Evolutionary conservation across 2,329 filamentous ascomycete genomes (phyloP).

Genomic region (Aspergillus awamori): DNA sequence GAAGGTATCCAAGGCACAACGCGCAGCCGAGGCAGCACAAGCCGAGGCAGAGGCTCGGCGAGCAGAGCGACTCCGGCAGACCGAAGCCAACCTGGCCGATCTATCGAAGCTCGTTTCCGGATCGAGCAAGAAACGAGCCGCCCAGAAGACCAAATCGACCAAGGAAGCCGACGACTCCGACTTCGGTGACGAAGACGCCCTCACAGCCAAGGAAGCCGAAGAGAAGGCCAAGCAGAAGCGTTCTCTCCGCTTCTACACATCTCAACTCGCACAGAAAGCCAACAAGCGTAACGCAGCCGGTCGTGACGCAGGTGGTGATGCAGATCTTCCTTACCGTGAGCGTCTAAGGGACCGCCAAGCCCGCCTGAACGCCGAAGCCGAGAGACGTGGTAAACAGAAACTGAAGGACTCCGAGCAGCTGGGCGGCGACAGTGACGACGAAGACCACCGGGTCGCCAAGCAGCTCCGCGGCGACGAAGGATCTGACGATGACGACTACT

Average conservation of each 20-base stretch:
- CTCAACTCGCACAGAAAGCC: slow-evolving; percentile 92
- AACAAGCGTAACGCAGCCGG: slow-evolving; percentile 72
- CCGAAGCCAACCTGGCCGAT: slow-evolving; percentile 73
- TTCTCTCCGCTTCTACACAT: slow-evolving; percentile 95
- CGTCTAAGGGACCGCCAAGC: slow-evolving; percentile 82
- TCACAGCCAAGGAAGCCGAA: slow-evolving; percentile 76
- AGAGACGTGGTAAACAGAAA: slow-evolving; percentile 73
- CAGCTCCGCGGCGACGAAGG: slow-evolving; percentile 47
- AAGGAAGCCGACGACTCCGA: slow-evolving; percentile 70
- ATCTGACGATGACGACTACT: slow-evolving; percentile 65
- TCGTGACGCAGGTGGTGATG: slow-evolving; percentile 62
- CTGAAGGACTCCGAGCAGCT: slow-evolving; percentile 66
- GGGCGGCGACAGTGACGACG: slow-evolving; percentile 70
- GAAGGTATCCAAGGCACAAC: slow-evolving; percentile 53
- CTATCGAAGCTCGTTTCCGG: slow-evolving; percentile 64
- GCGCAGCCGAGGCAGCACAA: slow-evolving; percentile 56
- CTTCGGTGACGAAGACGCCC: slow-evolving; percentile 84
- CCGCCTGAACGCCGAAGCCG: slow-evolving; percentile 84
- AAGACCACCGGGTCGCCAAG: slow-evolving; percentile 59
- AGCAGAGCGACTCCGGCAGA: slow-evolving; percentile 56
- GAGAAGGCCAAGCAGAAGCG: slow-evolving; percentile 91
- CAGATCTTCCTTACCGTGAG: slow-evolving; percentile 78
- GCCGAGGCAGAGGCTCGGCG: slow-evolving; percentile 57
- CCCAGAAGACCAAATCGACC: slow-evolving; percentile 34
- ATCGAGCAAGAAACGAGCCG: slow-evolving; percentile 51